Evolutionary conservation across 2,329 filamentous ascomycete genomes (phyloP), one percentile per base, ranked within the genome.

Genomic region (Cladophialophora immunda): DNA sequence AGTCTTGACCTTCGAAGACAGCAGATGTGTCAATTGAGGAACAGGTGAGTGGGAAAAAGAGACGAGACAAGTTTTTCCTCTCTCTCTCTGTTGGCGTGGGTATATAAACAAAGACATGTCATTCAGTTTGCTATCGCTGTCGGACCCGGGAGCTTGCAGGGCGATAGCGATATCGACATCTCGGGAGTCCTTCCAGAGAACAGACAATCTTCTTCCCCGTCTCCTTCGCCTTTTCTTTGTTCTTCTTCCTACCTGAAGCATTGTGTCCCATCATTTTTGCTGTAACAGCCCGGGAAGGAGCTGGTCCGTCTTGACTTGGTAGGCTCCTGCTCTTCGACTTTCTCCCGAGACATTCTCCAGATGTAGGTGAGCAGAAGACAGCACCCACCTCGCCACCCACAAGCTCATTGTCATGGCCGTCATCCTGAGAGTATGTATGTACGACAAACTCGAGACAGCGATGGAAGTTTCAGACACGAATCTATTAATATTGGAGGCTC

Each of bases 401-500:
- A 25, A 11, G 19, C 45, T 11, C 4, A 25, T 50, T 50, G 45
- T 25, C 45, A 50, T n/a, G 45, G 22, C 22, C 9, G 45, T 50
- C 45, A 50, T 25, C 38, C 11, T n/a, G 38, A 58, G 19, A n/a
- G n/a, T 45, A 58, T 32, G 19, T 45, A 27, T 19, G 56, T 41
- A 41, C 25, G 34, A 27, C 9, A 27, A 41, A 15, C 1, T 29
- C 34, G 25, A n/a, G 36, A 9, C 27, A 29, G 32, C 17, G 36
- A 45, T 41, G 38, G 11, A 27, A 38, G 45, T 19, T 60, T 32
- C n/a, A 29, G 32, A n/a, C 36, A 3, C 41, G n/a, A 50, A 29
- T 61, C 58, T 61, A 61, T 53, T 61, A 61, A 61, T 61, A 61
- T 47, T 52, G 19, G 19, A 4, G 29, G 17, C 47, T 27, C 41